phyloP scores from a whole-genome alignment of 495 filamentous ascomycete genomes.

The Margaritispora aquatica region DNA sequence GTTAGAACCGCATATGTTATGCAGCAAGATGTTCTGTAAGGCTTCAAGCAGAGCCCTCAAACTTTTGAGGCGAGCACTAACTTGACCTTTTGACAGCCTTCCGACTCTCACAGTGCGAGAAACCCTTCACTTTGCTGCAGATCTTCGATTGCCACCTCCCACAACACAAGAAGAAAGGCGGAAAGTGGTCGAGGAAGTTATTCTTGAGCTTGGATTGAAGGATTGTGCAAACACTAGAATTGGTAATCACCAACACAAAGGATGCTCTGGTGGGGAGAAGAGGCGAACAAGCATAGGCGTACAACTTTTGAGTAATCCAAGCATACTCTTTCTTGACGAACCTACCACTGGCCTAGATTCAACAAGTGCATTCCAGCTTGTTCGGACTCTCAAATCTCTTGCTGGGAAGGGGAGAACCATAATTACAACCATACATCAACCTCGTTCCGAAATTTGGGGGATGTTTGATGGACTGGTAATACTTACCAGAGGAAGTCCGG shows the following conservation, averaged over 20 bases:
- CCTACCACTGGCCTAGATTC: slow-evolving; percentile 72
- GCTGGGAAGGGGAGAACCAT: slow-evolving; percentile 62
- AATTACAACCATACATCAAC: slow-evolving; percentile 67
- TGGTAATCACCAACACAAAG: slow-evolving; percentile 59
- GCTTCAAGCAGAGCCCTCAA: too few relatives aligned
- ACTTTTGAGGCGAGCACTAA: too few relatives aligned
- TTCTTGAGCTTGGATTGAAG: slow-evolving; percentile 65
- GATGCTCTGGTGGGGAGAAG: slow-evolving; percentile 73
- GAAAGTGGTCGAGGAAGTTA: slow-evolving; percentile 62
- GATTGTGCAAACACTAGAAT: slow-evolving; percentile 68
- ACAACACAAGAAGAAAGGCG: slow-evolving; percentile 50
- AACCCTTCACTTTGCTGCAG: slow-evolving; percentile 63
- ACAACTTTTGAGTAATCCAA: slow-evolving; percentile 68
- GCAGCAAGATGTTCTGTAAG: slow-evolving; percentile 69
- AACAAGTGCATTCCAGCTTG: slow-evolving; percentile 67
- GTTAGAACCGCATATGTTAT: slow-evolving; percentile 65
- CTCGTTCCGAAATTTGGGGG: slow-evolving; percentile 68
- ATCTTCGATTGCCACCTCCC: slow-evolving; percentile 58
- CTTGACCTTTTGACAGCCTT: too few relatives aligned
- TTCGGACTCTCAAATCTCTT: slow-evolving; percentile 59
- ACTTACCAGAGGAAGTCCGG: slow-evolving; percentile 51
- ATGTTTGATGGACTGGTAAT: slow-evolving; percentile 65
- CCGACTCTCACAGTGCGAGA: slow-evolving; percentile 68
- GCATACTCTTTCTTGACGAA: slow-evolving; percentile 68
- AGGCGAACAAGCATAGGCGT: slow-evolving; percentile 67